Evolutionary conservation across 805 yeast species (phyloP).

Genomic region (Candida qinlingensis): DNA sequence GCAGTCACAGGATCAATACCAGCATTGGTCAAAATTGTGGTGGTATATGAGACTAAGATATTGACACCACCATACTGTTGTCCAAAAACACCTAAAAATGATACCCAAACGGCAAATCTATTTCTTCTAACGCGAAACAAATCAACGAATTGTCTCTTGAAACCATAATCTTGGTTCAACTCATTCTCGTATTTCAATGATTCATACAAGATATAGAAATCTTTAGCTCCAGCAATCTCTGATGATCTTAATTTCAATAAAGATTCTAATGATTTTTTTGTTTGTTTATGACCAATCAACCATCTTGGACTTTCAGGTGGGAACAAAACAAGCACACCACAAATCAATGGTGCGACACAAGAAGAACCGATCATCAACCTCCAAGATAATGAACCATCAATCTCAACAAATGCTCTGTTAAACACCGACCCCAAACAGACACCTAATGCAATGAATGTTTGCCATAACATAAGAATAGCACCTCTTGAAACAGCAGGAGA

Average conservation of each 20-base stretch:
- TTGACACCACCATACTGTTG: constrained; percentile 54
- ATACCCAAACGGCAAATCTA: constrained; percentile 46
- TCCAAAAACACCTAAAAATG: constrained; percentile 46
- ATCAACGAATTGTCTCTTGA: constrained; percentile 33
- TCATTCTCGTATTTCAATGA: constrained; percentile 44
- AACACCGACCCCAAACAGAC: constrained; percentile 63
- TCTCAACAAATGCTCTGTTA: constrained; percentile 50
- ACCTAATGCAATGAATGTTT: constrained; percentile 71
- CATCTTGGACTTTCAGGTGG: constrained; percentile 72
- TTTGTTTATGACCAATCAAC: constrained; percentile 50
- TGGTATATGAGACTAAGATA: constrained; percentile 46
- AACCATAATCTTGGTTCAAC: constrained; percentile 33
- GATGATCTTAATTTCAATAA: constrained; percentile 41
- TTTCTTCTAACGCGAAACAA: constrained; percentile 42
- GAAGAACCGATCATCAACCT: constrained; percentile 65
- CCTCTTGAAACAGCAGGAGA: constrained; percentile 57
- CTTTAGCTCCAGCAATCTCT: constrained; percentile 40
- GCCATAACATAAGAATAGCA: constrained; percentile 67
- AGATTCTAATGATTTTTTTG: constrained; percentile 45
- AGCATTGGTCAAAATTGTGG: constrained; percentile 41
- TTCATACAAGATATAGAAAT: constrained; percentile 52
- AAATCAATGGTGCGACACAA: constrained; percentile 50
- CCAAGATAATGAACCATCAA: constrained; percentile 47
- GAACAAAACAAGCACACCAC: constrained; percentile 44
- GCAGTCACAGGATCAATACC: constrained; percentile 40